Conservation (phyloP, 257 asterid genomes). For the Solanum bulbocastanum region DNA sequence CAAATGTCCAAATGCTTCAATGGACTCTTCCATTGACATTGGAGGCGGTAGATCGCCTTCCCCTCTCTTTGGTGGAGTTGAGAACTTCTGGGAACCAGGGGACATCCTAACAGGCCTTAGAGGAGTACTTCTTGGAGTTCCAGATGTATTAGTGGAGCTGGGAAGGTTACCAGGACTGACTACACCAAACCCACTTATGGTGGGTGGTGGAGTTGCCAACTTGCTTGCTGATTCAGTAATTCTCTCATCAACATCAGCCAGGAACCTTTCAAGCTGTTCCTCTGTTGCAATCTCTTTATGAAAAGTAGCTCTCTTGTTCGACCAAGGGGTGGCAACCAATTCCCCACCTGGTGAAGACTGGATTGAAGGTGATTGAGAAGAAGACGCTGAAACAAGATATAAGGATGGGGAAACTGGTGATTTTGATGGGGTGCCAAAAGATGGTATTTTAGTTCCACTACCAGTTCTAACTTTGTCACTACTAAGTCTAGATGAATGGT, state of each 20-base stretch:
- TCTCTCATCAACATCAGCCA: conserved; percentile 86
- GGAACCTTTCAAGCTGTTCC: conserved; percentile 59
- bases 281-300: conserved; percentile 67
- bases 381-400: conserved; percentile 52
- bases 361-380: conserved; percentile 45
- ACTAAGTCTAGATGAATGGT: conserved; percentile 34
- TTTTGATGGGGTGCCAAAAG: conserved; percentile 49
- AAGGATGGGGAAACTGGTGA: conserved; percentile 73
- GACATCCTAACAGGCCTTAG: conserved; percentile 94
- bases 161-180: conserved; percentile 50
- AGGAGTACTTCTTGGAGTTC: conserved; percentile 80
- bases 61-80: conserved; percentile 93
- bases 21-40: conserved; percentile 89
- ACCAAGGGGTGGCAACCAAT: conserved; percentile 63
- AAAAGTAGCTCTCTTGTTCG: conserved; percentile 46
- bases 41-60: conserved; percentile 86
- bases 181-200: conserved; percentile 52
- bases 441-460: conserved; percentile 37
- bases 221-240: conserved; percentile 61
- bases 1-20: conserved; percentile 62
- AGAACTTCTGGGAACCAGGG: conserved; percentile 84
- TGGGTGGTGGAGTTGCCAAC: conserved; percentile 73
- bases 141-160: conserved; percentile 66
- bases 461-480: conserved; percentile 47
- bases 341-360: conserved; percentile 49